A percentile compares a stretch with the other conserved stretches of the same genome.
phyloP scores from a whole-genome alignment of 345 rosid species.

The Firmiana major region DNA sequence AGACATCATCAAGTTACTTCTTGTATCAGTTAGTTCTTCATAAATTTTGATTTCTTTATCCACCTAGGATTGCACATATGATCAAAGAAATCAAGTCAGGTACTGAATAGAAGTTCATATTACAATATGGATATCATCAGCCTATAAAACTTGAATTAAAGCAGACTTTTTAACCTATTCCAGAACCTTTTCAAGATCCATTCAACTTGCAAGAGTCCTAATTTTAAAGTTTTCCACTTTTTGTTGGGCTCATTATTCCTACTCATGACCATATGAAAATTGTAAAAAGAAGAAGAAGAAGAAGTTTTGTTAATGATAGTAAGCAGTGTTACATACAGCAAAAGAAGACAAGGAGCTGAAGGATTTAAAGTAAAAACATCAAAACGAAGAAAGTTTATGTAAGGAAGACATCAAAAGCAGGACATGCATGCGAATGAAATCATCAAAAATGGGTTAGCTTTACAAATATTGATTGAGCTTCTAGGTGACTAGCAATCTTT shows the following conservation, averaged over 20 bases:
- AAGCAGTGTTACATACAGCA: background rate
- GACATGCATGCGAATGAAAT: background rate
- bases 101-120: background rate
- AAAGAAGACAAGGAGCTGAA: background rate
- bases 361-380: too few relatives aligned
- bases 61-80: background rate
- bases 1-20: background rate
- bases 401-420: background rate
- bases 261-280: background rate
- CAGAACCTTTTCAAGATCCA: background rate
- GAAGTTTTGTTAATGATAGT: background rate
- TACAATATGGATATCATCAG: background rate
- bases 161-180: background rate
- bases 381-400: background rate
- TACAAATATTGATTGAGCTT: background rate
- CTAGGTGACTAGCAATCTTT: background rate
- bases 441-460: background rate
- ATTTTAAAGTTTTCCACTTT: background rate
- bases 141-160: background rate
- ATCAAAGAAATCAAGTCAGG: background rate
- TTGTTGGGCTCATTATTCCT: background rate
- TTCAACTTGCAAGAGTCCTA: background rate
- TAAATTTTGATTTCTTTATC: background rate
- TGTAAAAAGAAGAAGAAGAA: background rate
- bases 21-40: background rate